phyloP scores from a whole-genome alignment of 2,329 filamentous ascomycete species.

The Cladosporium cucumerinum region DNA sequence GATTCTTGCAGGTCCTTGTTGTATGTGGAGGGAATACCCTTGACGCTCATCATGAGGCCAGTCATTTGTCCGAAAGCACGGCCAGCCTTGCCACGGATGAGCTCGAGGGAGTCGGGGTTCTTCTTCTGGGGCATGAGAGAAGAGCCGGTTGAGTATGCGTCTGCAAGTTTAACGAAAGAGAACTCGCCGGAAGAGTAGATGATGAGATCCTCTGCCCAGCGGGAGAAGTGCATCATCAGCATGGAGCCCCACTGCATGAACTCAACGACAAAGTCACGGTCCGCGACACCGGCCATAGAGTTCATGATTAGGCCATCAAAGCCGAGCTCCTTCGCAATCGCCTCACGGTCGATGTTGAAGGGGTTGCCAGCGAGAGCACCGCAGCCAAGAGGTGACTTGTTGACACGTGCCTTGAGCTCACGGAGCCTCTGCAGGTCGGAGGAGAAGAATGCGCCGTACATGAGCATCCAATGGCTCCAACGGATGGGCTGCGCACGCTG shows the following conservation, averaged over 20 bases:
- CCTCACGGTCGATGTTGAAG: conserved; percentile 75
- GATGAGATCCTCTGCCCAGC: conserved; percentile 83
- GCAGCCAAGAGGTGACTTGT: conserved; percentile 66
- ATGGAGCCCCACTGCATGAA: conserved; percentile 75
- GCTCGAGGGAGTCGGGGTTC: conserved; percentile 70
- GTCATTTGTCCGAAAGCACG: conserved; percentile 78
- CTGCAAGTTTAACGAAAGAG: conserved; percentile 69
- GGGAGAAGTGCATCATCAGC: conserved; percentile 74
- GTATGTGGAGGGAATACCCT: conserved; percentile 76
- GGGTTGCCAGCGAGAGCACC: conserved; percentile 79
- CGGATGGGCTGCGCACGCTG: conserved; percentile 78
- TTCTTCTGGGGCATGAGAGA: conserved; percentile 83
- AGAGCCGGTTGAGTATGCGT: conserved; percentile 75
- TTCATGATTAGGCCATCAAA: conserved; percentile 75
- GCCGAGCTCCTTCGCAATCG: conserved; percentile 75
- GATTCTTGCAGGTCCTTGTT: conserved; percentile 92
- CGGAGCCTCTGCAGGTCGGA: conserved; percentile 73
- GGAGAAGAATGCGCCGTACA: conserved; percentile 68
- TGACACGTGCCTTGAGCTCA: conserved; percentile 70
- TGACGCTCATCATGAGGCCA: conserved; percentile 72
- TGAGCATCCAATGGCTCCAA: conserved; percentile 79
- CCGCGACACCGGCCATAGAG: conserved; percentile 70
- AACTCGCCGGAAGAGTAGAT: conserved; percentile 76
- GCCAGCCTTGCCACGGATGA: conserved; percentile 74
- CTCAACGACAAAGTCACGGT: conserved; percentile 80